Conservation (phyloP, 106 monocot species). For the Chionographis japonica region DNA sequence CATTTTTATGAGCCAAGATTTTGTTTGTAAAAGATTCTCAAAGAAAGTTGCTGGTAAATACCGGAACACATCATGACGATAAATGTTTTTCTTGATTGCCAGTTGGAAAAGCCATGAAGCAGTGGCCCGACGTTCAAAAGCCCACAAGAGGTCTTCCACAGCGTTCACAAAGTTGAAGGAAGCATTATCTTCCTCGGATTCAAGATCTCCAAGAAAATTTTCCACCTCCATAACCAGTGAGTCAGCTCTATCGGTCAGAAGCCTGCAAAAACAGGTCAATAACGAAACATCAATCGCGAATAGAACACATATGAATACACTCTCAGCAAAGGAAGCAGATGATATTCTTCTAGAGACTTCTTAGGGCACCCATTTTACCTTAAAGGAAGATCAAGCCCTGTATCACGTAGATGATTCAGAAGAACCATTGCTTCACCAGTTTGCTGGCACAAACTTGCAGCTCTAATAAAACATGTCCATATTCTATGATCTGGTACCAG, state of each 20-base stretch:
- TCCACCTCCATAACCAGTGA: slow-evolving; percentile 56
- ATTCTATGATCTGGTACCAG: slow-evolving; percentile 82
- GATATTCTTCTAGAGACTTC: not conserved
- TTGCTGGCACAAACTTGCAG: slow-evolving; percentile 82
- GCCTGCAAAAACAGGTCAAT: slow-evolving; percentile 29
- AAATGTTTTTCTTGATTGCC: slow-evolving; percentile 73
- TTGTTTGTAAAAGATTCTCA: not conserved
- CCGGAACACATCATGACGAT: slow-evolving; percentile 73
- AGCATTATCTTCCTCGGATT: slow-evolving; percentile 64
- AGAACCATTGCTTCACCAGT: slow-evolving; percentile 58
- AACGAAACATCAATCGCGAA: not conserved
- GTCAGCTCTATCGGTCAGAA: slow-evolving; percentile 59
- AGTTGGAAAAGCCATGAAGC: slow-evolving; percentile 94
- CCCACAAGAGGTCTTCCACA: slow-evolving; percentile 88
- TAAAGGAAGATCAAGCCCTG: slow-evolving; percentile 83
- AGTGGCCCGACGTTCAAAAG: slow-evolving; percentile 86
- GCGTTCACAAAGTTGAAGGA: slow-evolving; percentile 95
- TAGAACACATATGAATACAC: not conserved
- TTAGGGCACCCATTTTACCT: slow-evolving; percentile 37
- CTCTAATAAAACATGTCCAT: slow-evolving; percentile 95
- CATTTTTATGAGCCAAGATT: too few relatives aligned
- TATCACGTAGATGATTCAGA: slow-evolving; percentile 47
- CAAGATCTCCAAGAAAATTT: slow-evolving; percentile 55
- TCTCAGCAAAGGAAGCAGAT: not conserved
- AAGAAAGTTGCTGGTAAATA: slow-evolving; percentile 15